Conservation (phyloP, 2,329 filamentous ascomycete genomes). For the Rasamsonia emersonii region DNA sequence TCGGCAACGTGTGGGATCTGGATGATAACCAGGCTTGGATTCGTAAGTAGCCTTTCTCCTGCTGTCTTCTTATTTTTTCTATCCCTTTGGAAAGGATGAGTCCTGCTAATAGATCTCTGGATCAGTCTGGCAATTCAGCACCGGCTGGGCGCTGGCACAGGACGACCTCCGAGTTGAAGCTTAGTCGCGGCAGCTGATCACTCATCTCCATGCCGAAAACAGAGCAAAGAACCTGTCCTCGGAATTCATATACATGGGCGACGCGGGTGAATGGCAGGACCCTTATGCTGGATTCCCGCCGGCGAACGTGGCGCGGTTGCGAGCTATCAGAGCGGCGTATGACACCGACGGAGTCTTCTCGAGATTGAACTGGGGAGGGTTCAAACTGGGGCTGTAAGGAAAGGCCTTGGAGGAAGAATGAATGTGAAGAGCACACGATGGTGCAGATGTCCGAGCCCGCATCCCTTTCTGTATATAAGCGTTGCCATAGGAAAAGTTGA, state of each 20-base stretch:
- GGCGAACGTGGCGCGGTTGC: conserved; percentile 28
- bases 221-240: conserved; percentile 19
- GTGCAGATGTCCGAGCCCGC: too few relatives aligned
- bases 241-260: conserved; percentile 32
- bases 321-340: conserved; percentile 20
- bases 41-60: conserved; percentile 14
- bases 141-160: conserved; percentile 25
- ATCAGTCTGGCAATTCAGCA: conserved; percentile 34
- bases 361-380: conserved; percentile 29
- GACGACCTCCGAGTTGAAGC: conserved; percentile 29
- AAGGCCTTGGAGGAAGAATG: too few relatives aligned
- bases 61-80: background rate
- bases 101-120: background rate
- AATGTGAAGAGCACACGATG: too few relatives aligned
- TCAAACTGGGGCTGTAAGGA: conserved; percentile 19
- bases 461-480: too few relatives aligned
- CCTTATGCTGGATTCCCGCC: conserved; percentile 23
- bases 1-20: conserved; percentile 34
- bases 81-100: background rate
- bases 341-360: conserved; percentile 26
- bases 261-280: conserved; percentile 31
- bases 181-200: conserved; percentile 22
- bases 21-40: conserved; percentile 22
- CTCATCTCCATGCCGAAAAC: conserved; percentile 24
- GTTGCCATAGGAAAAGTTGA: too few relatives aligned